Base-by-base conservation (phyloP, 2,329 filamentous ascomycete species). In the Incumbomyces delicatus region DNA sequence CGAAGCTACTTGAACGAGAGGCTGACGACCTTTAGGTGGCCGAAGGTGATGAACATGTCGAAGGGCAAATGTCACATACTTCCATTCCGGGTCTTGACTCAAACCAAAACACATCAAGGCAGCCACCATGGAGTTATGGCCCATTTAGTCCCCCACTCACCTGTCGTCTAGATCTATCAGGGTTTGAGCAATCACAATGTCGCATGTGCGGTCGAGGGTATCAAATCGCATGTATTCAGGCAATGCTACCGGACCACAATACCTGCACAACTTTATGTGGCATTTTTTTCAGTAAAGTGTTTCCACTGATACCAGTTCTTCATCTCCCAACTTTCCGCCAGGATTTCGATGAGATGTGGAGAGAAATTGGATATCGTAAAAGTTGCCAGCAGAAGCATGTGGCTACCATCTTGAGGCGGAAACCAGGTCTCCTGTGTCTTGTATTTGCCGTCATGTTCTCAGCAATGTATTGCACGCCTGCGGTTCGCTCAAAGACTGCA, bases 281-380 rank as follows among this genome's bases (percentile, higher is more conserved):
- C 12, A 38, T 52, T 38, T 55, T 55, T 42, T 50, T 50, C 35
- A 20, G 46, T n/a, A 53, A 46, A 3, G 47, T 55, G 3, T 55
- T 55, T 20, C 53, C 53, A 29, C 45, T 55, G 7, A 48, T 46
- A 5, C 53, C 53, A 4, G 33, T 55, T 13, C 36, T 55, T 12
- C 53, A 55, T 36, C 31, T 47, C 22, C 22, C 22, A 4, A 27
- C 5, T 16, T 55, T 55, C 40, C 49, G 33, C 14, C 43, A 53
- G 5, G 53, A 55, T 29, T 55, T 53, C 34, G 12, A 38, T n/a
- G 36, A 45, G 18, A 48, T 55, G 29, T 55, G 53, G 51, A 39
- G 45, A 2, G 46, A 44, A 31, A 32, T 41, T 27, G 22, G 22
- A 11, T 38, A 36, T n/a, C 20, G 41, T 3, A 14, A 33, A 37